These are phyloP conservation scores for Albizia julibrissin DNA, from an alignment of 306 rosid species.

Conservation along the genomic window DNA sequence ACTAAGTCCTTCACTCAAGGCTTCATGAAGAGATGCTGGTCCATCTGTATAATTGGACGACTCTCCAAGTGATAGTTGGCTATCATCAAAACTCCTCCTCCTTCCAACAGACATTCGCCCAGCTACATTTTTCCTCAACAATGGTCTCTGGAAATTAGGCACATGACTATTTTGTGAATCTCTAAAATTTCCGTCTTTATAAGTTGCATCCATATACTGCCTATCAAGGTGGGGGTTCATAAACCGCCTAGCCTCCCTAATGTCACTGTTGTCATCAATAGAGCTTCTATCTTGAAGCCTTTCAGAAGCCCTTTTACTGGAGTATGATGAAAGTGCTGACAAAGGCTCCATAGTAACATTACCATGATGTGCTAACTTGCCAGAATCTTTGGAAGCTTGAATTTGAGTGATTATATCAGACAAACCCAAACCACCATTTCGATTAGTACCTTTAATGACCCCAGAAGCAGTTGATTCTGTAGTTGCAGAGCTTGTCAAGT, in stretches of 20 bases:
- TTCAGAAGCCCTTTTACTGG: slow-evolving; percentile 64
- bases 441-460: slow-evolving; percentile 64
- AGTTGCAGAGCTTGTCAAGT: slow-evolving; percentile 66
- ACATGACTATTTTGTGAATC: slow-evolving; percentile 74
- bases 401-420: slow-evolving; percentile 95
- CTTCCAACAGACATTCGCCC: slow-evolving; percentile 88
- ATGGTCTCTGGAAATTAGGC: slow-evolving; percentile 97
- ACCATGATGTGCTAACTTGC: slow-evolving; percentile 60
- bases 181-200: slow-evolving; percentile 79
- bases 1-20: slow-evolving; percentile 88
- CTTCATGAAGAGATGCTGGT: slow-evolving; percentile 92
- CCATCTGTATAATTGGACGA: slow-evolving; percentile 75
- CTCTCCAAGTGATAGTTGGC: slow-evolving; percentile 81
- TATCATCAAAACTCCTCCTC: slow-evolving; percentile 96
- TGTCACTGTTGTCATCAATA: slow-evolving; percentile 59
- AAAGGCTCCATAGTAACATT: slow-evolving; percentile 58
- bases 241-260: slow-evolving; percentile 75
- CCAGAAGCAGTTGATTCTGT: slow-evolving; percentile 66
- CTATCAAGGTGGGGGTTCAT: slow-evolving; percentile 62
- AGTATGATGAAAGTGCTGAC: slow-evolving; percentile 59
- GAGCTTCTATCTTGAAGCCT: slow-evolving; percentile 71
- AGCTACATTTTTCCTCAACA: slow-evolving; percentile 78
- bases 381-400: slow-evolving; percentile 95
- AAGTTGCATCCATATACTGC: slow-evolving; percentile 69
- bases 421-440: slow-evolving; percentile 93